Conservation (phyloP, 495 filamentous ascomycete genomes). For the Rusavskia elegans region DNA sequence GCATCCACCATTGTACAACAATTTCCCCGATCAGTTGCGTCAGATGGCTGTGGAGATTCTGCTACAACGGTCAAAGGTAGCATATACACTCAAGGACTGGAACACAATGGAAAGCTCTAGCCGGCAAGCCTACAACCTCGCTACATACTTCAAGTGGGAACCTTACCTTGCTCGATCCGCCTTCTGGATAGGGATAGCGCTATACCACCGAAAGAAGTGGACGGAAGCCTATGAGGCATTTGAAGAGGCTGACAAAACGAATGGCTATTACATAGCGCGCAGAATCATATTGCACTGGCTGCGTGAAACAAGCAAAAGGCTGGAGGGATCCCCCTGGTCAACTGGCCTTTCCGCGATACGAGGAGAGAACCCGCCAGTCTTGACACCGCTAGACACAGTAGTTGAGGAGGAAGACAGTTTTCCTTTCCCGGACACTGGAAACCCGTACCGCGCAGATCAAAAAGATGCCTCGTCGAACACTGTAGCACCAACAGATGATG, state of each 20-base stretch:
- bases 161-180: neutral
- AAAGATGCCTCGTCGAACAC: too few species aligned
- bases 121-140: neutral
- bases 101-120: neutral
- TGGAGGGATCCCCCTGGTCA: neutral
- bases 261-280: neutral
- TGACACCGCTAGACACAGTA: too few species aligned
- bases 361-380: neutral
- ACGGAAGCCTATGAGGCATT: neutral
- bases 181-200: neutral
- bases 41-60: neutral
- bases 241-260: neutral
- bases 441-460: too few species aligned
- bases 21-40: neutral
- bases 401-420: too few species aligned
- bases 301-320: neutral
- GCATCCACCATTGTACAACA: neutral
- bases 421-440: too few species aligned
- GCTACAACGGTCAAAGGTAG: neutral
- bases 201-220: neutral
- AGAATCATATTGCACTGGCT: neutral
- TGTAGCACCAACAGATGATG: too few species aligned
- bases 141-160: neutral
- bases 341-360: too few species aligned
- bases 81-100: neutral